A percentile compares a stretch with the other conserved stretches of the same genome.
Conservation (phyloP, 176 grass and related monocot genomes). For the Coix lacrymajobi region DNA sequence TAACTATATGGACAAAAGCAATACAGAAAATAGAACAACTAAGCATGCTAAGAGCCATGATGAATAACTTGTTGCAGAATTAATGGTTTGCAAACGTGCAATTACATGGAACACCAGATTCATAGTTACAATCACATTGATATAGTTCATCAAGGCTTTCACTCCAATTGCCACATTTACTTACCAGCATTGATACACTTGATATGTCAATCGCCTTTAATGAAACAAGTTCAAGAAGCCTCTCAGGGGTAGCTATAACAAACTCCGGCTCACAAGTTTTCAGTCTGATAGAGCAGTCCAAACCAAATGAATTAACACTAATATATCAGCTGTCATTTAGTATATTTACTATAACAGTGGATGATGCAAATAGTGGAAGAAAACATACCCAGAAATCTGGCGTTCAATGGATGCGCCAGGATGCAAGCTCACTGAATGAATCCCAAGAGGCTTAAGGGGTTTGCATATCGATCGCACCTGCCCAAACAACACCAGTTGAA, state of each 20-base stretch:
- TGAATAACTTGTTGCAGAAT: not conserved
- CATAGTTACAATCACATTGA: not conserved
- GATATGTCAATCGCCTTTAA: slow-evolving; percentile 74
- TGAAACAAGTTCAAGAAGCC: slow-evolving; percentile 72
- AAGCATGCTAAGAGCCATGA: not conserved
- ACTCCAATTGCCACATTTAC: slow-evolving; percentile 4
- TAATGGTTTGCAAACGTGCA: not conserved
- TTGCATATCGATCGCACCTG: slow-evolving; percentile 76
- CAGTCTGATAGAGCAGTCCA: slow-evolving; percentile 35
- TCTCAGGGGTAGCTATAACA: slow-evolving; percentile 72
- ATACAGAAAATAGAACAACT: not conserved
- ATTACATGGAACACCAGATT: not conserved
- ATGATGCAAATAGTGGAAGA: not conserved
- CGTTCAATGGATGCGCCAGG: slow-evolving; percentile 53
- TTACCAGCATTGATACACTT: slow-evolving; percentile 74
- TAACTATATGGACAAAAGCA: not conserved
- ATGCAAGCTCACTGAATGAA: slow-evolving; percentile 91
- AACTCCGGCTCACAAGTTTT: slow-evolving; percentile 91
- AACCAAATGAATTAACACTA: slow-evolving; percentile 19
- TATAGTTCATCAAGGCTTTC: not conserved
- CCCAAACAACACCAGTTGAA: not conserved
- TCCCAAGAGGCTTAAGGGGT: slow-evolving; percentile 62
- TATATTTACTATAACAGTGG: not conserved
- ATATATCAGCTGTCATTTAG: not conserved
- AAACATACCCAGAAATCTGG: slow-evolving; percentile 65